Conservation (phyloP, 257 asterid genomes). For the Primulina tabacum region DNA sequence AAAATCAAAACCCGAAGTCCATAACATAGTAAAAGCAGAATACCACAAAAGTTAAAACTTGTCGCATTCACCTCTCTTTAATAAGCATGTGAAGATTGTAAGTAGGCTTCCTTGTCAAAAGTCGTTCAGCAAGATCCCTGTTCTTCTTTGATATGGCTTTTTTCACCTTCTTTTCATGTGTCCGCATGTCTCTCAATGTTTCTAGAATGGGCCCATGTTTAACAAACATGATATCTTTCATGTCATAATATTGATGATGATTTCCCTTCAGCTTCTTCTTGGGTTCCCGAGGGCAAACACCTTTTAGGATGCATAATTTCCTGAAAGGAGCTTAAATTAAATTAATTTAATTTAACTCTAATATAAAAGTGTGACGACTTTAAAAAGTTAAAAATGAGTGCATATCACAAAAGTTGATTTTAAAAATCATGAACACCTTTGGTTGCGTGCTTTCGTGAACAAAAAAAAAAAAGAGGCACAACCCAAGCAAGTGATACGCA, state of each 20-base stretch:
- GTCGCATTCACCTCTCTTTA: conserved; percentile 58
- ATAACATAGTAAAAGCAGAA: background rate
- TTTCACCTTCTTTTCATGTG: conserved; percentile 72
- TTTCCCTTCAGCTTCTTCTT: conserved; percentile 97
- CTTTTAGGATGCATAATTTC: conserved; percentile 70
- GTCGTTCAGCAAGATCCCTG: conserved; percentile 74
- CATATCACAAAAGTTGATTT: no score
- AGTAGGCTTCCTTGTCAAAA: conserved; percentile 68
- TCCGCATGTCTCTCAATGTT: conserved; percentile 67
- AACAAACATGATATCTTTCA: conserved; percentile 80
- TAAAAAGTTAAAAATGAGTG: no score
- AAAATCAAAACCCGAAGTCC: background rate
- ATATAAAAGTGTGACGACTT: background rate
- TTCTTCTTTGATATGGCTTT: conserved; percentile 85
- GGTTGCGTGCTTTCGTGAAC: background rate
- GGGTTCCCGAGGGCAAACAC: conserved; percentile 90
- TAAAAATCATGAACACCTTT: background rate
- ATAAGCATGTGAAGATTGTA: conserved; percentile 79
- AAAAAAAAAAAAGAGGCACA: no score
- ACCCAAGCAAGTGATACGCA: background rate
- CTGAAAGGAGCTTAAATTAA: conserved; percentile 25
- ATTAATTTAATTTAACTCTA: conserved; percentile 6
- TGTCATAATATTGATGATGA: conserved; percentile 88
- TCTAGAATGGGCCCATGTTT: conserved; percentile 82
- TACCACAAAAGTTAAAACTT: background rate